Base-by-base conservation (phyloP, 768 basidiomycete species). In the Lentinula guzmanii region DNA sequence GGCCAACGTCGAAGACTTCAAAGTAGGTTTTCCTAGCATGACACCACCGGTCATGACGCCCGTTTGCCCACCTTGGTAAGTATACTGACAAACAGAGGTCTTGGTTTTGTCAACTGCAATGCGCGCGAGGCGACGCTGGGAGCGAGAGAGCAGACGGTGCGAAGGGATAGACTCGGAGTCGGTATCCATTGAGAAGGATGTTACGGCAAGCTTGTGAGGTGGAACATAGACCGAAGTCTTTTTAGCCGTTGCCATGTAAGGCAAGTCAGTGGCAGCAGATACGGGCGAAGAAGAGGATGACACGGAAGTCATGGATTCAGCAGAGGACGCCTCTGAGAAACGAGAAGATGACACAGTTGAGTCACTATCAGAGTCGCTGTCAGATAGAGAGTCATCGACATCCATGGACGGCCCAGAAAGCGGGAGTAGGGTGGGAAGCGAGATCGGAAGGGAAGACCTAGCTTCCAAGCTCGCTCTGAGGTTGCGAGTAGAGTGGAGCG, bases 271-370 rank as follows among this genome's bases (percentile, higher is more conserved):
- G 6, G 13, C 13, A 21, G 37, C 10, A 13, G 13, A 4, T 15
- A 37, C 7, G n/a, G 59, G 48, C 10, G 58, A 51, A 28, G 51
- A 52, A 10, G 48, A 24, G 16, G 59, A 60, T 4, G 51, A 53
- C n/a, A 60, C 39, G 39, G 59, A 60, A 28, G 51, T 60, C 34
- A 60, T 39, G 9, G 39, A 60, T 60, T 60, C 59, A 3, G 48
- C 39, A 18, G 59, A 46, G 21, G 46, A 60, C 15, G 35, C 51
- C 13, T 56, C 55, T 24, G 58, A 59, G 46, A 59, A 59, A 28
- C 50, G 34, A 52, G 59, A 42, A 21, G 59, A 52, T 4, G 59
- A 50, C 15, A 28, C 10, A 11, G 58, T 50, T 37, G 39, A 46
- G 3, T 50, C 46, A 6, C 34, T 33, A 9, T 60, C 59, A 16